Evolutionary conservation across 2,329 filamentous ascomycete species (phyloP), one percentile per base, ranked within the genome.

Genomic region (Diaporthe helianthi): DNA sequence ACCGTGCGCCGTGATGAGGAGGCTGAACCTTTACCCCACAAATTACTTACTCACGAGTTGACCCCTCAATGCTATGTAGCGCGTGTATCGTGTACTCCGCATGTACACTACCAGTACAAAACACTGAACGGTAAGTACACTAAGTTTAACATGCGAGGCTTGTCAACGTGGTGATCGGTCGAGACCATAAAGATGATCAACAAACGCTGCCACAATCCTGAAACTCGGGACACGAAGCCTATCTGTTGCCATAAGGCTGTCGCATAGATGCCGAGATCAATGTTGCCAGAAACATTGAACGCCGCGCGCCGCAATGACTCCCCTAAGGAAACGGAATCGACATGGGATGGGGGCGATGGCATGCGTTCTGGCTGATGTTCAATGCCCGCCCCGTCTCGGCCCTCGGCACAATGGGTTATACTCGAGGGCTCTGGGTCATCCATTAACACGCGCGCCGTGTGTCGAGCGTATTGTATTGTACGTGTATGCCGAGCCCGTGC

Each of bases 371-470:
- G 41, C 19, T 19, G 41, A 47, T 61, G 7, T 19, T 8, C 36
- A 60, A 3, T 29, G n/a, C n/a, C n/a, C n/a, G n/a, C n/a, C n/a
- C 55, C 55, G 41, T 24, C 41, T 61, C 58, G 58, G 58, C 24
- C 58, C 58, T 61, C 58, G 58, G 58, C 58, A 47, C 58, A 61
- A 47, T n/a, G n/a, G n/a, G n/a, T n/a, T n/a, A n/a, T n/a, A n/a
- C n/a, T n/a, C n/a, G 8, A 4, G 13, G 4, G 2, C 17, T n/a
- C 41, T 58, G 38, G 55, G 8, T 47, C 26, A 61, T 47, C 55
- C 55, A 61, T 46, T n/a, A 15, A 61, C 46, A 47, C 55, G 41
- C 58, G 58, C 58, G 58, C n/a, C n/a, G n/a, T n/a, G n/a, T n/a
- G n/a, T n/a, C n/a, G n/a, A n/a, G n/a, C n/a, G n/a, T n/a, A n/a